Conservation (phyloP, 768 basidiomycete genomes). For the Mycena alexandri region DNA sequence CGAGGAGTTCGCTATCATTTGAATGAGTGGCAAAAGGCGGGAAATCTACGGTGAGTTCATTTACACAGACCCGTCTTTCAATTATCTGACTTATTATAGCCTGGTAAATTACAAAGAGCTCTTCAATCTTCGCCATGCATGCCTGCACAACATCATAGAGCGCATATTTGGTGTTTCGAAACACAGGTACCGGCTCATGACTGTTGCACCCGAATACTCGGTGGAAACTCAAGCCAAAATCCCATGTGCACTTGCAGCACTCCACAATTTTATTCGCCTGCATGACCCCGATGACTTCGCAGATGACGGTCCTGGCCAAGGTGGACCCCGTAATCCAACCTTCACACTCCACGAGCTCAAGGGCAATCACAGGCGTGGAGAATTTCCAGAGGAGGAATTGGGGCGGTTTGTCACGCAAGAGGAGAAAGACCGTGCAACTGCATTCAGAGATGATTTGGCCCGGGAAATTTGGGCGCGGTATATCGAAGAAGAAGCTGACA, state of each 20-base stretch:
- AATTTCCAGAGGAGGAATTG: constrained; percentile 14
- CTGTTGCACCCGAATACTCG: constrained; percentile 13
- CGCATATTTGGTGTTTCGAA: constrained; percentile 41
- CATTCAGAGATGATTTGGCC: constrained; percentile 4
- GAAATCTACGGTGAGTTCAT: constrained; percentile 3
- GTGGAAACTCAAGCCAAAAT: background rate
- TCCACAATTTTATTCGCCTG: constrained; percentile 10
- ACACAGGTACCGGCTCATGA: constrained; percentile 27
- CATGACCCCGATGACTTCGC: constrained; percentile 13
- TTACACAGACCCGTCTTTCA: constrained; percentile 21
- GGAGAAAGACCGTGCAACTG: background rate
- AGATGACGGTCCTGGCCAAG: constrained; percentile 9
- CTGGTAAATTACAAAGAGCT: constrained; percentile 35
- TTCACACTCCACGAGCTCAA: constrained; percentile 14
- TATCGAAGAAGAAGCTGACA: background rate
- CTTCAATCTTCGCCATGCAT: constrained; percentile 39
- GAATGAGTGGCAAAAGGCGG: constrained; percentile 37
- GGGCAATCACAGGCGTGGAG: background rate
- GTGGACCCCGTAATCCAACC: too few relatives aligned
- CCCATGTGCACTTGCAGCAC: background rate
- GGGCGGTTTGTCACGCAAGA: constrained; percentile 1
- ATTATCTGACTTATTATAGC: background rate
- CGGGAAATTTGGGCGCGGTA: constrained; percentile 8
- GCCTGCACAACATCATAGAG: constrained; percentile 39
- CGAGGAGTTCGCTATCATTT: constrained; percentile 42